phyloP scores from a whole-genome alignment of 441 rosid species.

The Viola pubescens region DNA sequence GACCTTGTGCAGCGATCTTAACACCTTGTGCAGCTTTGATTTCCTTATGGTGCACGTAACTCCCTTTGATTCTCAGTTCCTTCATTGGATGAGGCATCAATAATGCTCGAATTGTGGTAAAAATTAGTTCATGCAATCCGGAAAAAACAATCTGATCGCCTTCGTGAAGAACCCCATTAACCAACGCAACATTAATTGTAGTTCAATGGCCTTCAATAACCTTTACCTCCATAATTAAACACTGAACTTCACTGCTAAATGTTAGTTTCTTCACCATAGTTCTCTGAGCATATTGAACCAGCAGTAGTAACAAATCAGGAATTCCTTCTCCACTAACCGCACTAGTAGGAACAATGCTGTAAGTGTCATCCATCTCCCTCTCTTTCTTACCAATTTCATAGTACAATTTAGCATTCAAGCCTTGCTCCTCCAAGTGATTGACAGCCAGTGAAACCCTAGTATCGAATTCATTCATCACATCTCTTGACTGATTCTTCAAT shows the following conservation, averaged over 20 bases:
- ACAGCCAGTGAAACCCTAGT: conserved; percentile 56
- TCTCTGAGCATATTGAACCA: conserved; percentile 92
- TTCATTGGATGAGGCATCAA: conserved; percentile 98
- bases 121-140: conserved; percentile 92
- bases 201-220: conserved; percentile 93
- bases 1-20: conserved; percentile 93
- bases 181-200: conserved; percentile 89
- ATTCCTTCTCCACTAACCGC: conserved; percentile 92
- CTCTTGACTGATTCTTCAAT: conserved; percentile 67
- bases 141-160: conserved; percentile 97
- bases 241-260: conserved; percentile 78
- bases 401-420: conserved; percentile 87
- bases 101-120: conserved; percentile 74
- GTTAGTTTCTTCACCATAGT: conserved; percentile 94
- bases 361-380: conserved; percentile 49
- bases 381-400: conserved; percentile 67
- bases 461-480: conserved; percentile 70
- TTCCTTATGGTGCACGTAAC: conserved; percentile 76
- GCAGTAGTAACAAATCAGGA: conserved; percentile 72
- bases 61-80: conserved; percentile 91
- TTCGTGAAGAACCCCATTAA: conserved; percentile 88
- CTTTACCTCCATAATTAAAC: conserved; percentile 93
- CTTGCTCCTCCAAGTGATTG: conserved; percentile 76
- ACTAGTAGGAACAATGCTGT: conserved; percentile 91
- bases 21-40: conserved; percentile 96